A percentile compares a stretch with the other conserved stretches of the same genome.
phyloP scores from a whole-genome alignment of 441 rosid genomes.

The Melastoma candidum region DNA sequence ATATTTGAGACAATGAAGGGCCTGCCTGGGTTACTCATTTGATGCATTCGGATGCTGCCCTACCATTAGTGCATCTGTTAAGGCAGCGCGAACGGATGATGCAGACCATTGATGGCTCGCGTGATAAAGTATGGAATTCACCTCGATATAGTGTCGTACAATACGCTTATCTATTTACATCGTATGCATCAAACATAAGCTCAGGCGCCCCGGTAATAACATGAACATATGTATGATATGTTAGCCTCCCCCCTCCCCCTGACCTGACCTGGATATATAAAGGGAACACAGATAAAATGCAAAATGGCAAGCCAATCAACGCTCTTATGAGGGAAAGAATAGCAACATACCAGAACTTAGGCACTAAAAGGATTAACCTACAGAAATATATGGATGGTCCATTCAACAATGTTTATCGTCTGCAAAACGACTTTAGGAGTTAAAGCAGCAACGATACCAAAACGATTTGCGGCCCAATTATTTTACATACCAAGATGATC shows the following conservation, averaged over 20 bases:
- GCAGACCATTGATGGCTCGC: constrained; percentile 39
- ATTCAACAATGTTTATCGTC: neutral
- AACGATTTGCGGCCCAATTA: constrained; percentile 10
- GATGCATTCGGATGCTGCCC: constrained; percentile 71
- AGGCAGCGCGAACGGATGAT: constrained; percentile 39
- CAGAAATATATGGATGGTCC: constrained; percentile 1
- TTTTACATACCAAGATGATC: too few relatives aligned
- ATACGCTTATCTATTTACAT: constrained; percentile 53
- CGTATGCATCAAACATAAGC: constrained; percentile 93
- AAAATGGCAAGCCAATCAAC: neutral
- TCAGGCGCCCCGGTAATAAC: constrained; percentile 96
- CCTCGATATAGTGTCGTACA: constrained; percentile 63
- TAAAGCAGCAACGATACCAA: constrained; percentile 10
- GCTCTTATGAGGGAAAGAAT: too few relatives aligned
- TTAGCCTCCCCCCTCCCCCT: too few relatives aligned
- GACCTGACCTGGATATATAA: neutral
- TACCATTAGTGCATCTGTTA: constrained; percentile 48
- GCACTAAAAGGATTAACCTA: constrained; percentile 19
- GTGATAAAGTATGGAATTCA: constrained; percentile 41
- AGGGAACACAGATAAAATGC: neutral
- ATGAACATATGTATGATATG: constrained; percentile 87
- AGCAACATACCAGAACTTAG: constrained; percentile 15
- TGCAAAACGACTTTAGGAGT: neutral
- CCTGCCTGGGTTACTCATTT: constrained; percentile 51
- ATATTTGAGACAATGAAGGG: constrained; percentile 42